Conservation (phyloP, 352 stramenopile species). For the Pythium aphanidermatum region DNA sequence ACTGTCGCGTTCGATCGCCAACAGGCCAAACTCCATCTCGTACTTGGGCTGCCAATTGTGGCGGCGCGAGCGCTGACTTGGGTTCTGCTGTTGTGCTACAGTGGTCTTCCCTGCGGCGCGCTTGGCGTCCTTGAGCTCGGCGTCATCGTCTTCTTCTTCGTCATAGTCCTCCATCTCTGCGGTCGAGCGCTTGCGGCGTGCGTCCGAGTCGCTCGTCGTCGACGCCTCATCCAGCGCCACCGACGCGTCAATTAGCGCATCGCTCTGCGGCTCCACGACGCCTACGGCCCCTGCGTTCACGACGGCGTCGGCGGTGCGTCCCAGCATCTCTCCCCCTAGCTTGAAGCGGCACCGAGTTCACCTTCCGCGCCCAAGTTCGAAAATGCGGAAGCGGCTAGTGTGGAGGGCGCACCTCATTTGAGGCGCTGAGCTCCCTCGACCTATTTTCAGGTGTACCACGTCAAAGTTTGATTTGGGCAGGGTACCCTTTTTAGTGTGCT, state of each 20-base stretch:
- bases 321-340: neutral
- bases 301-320: neutral
- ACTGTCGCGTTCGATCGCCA: constrained; percentile 60
- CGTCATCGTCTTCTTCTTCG: constrained; percentile 36
- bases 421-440: neutral
- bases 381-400: constrained; percentile 2
- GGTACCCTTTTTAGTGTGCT: constrained; percentile 9
- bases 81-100: too few species aligned
- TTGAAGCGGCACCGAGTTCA: constrained; percentile 3
- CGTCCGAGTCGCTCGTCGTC: constrained; percentile 17
- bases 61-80: constrained; percentile 42
- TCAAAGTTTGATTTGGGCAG: neutral
- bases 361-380: neutral
- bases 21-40: constrained; percentile 72
- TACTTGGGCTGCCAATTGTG: constrained; percentile 83
- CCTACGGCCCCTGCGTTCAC: neutral
- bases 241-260: constrained; percentile 29
- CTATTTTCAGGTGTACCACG: constrained; percentile 3
- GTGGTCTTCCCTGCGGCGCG: constrained; percentile 25
- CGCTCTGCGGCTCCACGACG: neutral
- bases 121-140: constrained; percentile 34
- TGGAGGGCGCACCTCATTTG: constrained; percentile 13
- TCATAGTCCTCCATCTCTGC: constrained; percentile 25
- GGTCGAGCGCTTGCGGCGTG: constrained; percentile 28
- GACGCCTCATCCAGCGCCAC: constrained; percentile 35